These are phyloP conservation scores for Huntiella savannae DNA, from an alignment of 2,329 filamentous ascomycete genomes.

Conservation along the genomic window DNA sequence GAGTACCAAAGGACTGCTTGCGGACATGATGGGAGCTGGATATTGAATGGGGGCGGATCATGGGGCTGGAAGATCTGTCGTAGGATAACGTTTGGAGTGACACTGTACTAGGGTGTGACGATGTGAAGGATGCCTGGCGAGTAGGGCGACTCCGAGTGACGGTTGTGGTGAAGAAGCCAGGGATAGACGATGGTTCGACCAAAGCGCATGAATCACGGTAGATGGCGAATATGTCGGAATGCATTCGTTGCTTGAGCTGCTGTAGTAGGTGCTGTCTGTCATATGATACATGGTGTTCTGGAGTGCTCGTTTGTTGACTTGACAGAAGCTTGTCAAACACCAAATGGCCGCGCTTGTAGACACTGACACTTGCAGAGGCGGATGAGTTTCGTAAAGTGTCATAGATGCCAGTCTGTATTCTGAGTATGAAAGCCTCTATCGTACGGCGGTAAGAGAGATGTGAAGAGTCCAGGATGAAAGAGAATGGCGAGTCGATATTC, in stretches of 20 bases:
- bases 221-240: constrained; percentile 28
- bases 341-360: constrained; percentile 33
- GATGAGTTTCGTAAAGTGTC: constrained; percentile 29
- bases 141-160: background rate
- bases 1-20: constrained; percentile 5
- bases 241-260: constrained; percentile 26
- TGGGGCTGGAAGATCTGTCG: constrained; percentile 1
- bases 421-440: constrained; percentile 30
- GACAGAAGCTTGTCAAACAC: constrained; percentile 32
- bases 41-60: background rate
- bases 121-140: constrained; percentile 1
- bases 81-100: constrained; percentile 1
- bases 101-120: constrained; percentile 1
- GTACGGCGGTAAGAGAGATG: constrained; percentile 25
- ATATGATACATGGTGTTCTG: constrained; percentile 13
- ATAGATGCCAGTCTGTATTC: constrained; percentile 30
- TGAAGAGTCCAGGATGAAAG: constrained; percentile 24
- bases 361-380: constrained; percentile 26
- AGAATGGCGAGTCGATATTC: constrained; percentile 26
- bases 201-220: constrained; percentile 33
- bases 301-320: constrained; percentile 18
- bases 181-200: constrained; percentile 15
- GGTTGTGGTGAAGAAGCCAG: constrained; percentile 15
- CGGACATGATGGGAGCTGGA: constrained; percentile 3
- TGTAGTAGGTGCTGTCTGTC: constrained; percentile 22